These are phyloP conservation scores for Fonsecaea nubica DNA, from an alignment of 2,329 filamentous ascomycete genomes.

Conservation along the genomic window DNA sequence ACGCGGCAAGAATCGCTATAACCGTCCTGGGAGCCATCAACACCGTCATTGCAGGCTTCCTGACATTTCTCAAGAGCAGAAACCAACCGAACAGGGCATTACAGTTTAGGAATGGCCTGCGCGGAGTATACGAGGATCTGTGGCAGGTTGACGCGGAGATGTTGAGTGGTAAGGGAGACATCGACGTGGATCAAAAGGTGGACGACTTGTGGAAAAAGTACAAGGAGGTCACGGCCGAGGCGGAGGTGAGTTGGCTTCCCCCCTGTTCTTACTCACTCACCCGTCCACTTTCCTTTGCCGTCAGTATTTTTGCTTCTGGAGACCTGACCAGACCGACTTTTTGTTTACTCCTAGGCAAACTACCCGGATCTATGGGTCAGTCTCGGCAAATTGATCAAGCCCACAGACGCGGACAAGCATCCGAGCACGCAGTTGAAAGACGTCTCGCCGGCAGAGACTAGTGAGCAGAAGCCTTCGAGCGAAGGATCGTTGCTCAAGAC, in stretches of 20 bases:
- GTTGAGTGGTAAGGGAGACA: slow-evolving; percentile 6
- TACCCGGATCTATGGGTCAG: slow-evolving; percentile 32
- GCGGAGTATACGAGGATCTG: slow-evolving; percentile 18
- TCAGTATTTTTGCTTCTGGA: too few relatives aligned
- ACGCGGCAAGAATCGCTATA: slow-evolving; percentile 20
- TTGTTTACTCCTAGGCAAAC: slow-evolving; percentile 22
- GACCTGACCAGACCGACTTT: not conserved
- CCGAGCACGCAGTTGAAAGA: not conserved
- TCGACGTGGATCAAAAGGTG: slow-evolving; percentile 18
- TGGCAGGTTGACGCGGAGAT: slow-evolving; percentile 25
- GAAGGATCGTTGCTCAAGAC: not conserved
- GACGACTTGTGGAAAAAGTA: slow-evolving; percentile 14
- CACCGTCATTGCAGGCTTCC: slow-evolving; percentile 27
- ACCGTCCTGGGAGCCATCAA: slow-evolving; percentile 28
- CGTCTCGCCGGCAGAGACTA: not conserved
- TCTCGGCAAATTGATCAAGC: not conserved
- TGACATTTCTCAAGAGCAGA: slow-evolving; percentile 29
- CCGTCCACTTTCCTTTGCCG: not conserved
- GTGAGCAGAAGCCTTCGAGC: not conserved
- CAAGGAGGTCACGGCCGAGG: slow-evolving; percentile 19
- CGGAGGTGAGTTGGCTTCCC: slow-evolving; percentile 13
- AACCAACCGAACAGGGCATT: slow-evolving; percentile 31
- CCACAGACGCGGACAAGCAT: not conserved
- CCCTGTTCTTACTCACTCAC: not conserved
- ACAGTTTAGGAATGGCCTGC: slow-evolving; percentile 28